These are phyloP conservation scores for Thuidium tamariscinum DNA, from an alignment of 225 moss, liverwort and hornwort genomes.

Conservation along the genomic window DNA sequence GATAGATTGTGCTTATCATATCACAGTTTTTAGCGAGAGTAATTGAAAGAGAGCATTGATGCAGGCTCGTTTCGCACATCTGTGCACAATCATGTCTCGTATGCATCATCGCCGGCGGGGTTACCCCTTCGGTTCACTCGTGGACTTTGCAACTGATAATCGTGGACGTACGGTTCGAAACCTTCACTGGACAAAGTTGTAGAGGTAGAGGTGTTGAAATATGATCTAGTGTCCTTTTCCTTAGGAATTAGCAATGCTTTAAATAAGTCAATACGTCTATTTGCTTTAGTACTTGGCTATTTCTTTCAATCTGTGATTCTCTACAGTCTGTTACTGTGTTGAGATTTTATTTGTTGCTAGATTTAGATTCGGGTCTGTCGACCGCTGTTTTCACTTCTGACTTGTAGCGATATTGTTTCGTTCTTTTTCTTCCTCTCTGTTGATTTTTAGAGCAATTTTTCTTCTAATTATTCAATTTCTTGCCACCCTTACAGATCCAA, in stretches of 20 bases:
- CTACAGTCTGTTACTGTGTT: background rate
- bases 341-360: background rate
- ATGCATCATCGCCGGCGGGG: conserved; percentile 97
- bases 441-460: background rate
- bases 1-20: background rate
- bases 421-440: background rate
- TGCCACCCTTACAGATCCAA: conserved; percentile 52
- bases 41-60: background rate
- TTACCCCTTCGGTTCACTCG: conserved; percentile 91
- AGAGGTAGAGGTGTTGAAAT: background rate
- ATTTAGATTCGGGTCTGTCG: background rate
- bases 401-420: background rate
- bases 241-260: background rate
- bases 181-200: background rate
- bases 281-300: background rate
- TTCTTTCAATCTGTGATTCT: background rate
- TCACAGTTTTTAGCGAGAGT: background rate
- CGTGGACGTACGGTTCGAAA: conserved; percentile 66
- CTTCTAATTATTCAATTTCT: background rate
- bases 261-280: background rate
- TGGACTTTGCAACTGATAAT: conserved; percentile 87
- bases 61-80: conserved; percentile 93
- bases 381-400: background rate
- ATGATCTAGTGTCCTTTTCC: background rate
- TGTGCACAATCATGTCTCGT: conserved; percentile 95